Percentiles rank a stretch among this genome's conserved stretches.
phyloP scores from a whole-genome alignment of 208 protist genomes.

The Polymyxa betae region DNA sequence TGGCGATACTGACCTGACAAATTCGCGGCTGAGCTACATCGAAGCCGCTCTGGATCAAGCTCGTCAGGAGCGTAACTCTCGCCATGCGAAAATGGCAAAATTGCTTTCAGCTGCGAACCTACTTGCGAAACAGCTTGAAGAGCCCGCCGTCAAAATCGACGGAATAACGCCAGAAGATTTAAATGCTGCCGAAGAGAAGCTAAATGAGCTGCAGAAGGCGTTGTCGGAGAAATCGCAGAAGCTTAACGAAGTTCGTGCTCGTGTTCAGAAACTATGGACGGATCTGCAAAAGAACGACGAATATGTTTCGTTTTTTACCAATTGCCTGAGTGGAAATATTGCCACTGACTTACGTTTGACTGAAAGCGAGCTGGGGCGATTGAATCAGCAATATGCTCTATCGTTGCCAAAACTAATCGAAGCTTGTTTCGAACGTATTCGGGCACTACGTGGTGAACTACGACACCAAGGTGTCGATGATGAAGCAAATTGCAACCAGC shows the following conservation, averaged over 20 bases:
- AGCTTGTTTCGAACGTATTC: background rate
- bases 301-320: background rate
- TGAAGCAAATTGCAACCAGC: background rate
- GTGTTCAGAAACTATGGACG: background rate
- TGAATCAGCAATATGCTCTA: background rate
- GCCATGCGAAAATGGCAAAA: background rate
- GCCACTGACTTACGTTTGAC: background rate
- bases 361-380: background rate
- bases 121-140: background rate
- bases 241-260: background rate
- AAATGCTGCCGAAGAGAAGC: background rate
- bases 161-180: background rate
- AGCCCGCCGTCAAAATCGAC: background rate
- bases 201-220: background rate
- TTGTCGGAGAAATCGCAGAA: background rate
- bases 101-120: background rate
- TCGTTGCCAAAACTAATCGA: background rate
- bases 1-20: background rate
- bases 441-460: background rate
- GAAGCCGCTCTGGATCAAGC: conserved; percentile 22
- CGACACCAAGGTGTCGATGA: background rate
- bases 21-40: background rate
- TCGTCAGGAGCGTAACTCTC: background rate
- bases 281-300: background rate
- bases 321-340: background rate